Evolutionary conservation across 352 stramenopile genomes (phyloP).

Genomic region (Phytophthora pseudosyringae): DNA sequence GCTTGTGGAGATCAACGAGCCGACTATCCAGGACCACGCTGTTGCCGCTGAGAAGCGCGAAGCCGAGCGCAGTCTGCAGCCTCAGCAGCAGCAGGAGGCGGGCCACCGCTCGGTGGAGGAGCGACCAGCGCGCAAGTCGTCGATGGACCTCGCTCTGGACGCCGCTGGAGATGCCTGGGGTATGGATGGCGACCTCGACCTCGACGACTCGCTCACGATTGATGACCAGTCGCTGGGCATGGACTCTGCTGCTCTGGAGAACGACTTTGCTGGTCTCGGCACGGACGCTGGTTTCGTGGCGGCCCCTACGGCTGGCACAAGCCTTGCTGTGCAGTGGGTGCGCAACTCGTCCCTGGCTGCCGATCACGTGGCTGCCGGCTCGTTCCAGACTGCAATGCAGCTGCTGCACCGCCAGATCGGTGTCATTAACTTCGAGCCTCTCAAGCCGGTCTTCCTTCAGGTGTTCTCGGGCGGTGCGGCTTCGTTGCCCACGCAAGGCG

Average conservation of each 20-base stretch:
- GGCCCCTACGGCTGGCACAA: slow-evolving; percentile 88
- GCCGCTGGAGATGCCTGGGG: slow-evolving; percentile 76
- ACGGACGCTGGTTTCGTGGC: slow-evolving; percentile 87
- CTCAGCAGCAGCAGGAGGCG: slow-evolving; percentile 49
- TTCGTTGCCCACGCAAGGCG: slow-evolving; percentile 88
- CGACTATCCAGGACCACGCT: slow-evolving; percentile 85
- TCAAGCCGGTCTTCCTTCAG: slow-evolving; percentile 92
- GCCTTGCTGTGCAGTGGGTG: slow-evolving; percentile 92
- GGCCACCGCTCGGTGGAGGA: slow-evolving; percentile 48
- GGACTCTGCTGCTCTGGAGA: slow-evolving; percentile 57
- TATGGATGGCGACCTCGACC: slow-evolving; percentile 87
- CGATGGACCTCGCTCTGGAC: slow-evolving; percentile 79
- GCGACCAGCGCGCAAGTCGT: slow-evolving; percentile 61
- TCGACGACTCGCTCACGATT: slow-evolving; percentile 79
- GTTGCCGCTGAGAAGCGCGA: slow-evolving; percentile 83
- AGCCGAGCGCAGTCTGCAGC: slow-evolving; percentile 72
- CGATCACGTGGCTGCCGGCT: slow-evolving; percentile 97
- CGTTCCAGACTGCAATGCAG: slow-evolving; percentile 97
- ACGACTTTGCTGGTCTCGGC: slow-evolving; percentile 52
- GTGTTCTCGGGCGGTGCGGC: slow-evolving; percentile 82
- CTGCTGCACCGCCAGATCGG: slow-evolving; percentile 99
- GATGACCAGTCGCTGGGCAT: slow-evolving; percentile 49
- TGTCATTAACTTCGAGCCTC: slow-evolving; percentile 96
- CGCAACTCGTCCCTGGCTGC: slow-evolving; percentile 97
- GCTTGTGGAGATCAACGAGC: slow-evolving; percentile 95